A percentile compares a stretch with the other conserved stretches of the same genome.
phyloP scores from a whole-genome alignment of 495 filamentous ascomycete species.

The Pyrenula aspistea region DNA sequence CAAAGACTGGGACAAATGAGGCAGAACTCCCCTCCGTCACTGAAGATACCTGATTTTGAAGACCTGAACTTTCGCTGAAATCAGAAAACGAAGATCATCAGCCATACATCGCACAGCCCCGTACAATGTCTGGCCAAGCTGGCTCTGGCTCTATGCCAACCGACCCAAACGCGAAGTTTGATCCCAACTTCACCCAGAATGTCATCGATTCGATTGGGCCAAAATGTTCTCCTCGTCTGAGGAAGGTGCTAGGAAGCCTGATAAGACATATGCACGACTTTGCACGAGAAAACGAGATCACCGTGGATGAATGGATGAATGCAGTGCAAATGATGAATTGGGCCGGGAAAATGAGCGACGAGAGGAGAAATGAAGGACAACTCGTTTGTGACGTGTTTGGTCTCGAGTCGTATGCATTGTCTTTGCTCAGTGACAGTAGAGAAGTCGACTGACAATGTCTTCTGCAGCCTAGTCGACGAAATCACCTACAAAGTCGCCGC shows the following conservation, averaged over 20 bases:
- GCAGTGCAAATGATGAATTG: slow-evolving; percentile 51
- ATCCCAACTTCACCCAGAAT: slow-evolving; percentile 53
- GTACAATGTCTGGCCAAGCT: not conserved
- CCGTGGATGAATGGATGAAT: slow-evolving; percentile 34
- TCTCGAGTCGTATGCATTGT: slow-evolving; percentile 43
- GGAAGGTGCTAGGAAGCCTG: slow-evolving; percentile 27
- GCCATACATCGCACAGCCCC: no score
- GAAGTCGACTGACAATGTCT: not conserved
- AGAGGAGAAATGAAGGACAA: slow-evolving; percentile 62
- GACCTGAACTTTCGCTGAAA: no score
- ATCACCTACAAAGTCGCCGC: slow-evolving; percentile 56
- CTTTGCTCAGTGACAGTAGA: slow-evolving; percentile 1
- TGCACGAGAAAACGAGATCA: slow-evolving; percentile 36
- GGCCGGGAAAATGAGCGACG: slow-evolving; percentile 58
- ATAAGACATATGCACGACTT: slow-evolving; percentile 35
- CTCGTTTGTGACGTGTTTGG: slow-evolving; percentile 62
- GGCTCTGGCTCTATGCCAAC: not conserved
- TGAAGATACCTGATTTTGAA: no score
- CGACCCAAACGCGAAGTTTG: slow-evolving; percentile 14
- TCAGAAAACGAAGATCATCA: no score
- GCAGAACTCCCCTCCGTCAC: not conserved
- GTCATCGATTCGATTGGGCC: slow-evolving; percentile 63
- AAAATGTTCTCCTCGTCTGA: slow-evolving; percentile 44
- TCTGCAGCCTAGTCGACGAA: slow-evolving; percentile 51
- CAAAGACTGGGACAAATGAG: not conserved